Base-by-base conservation (phyloP, 768 basidiomycete species). In the Boletus pseudopeckii region DNA sequence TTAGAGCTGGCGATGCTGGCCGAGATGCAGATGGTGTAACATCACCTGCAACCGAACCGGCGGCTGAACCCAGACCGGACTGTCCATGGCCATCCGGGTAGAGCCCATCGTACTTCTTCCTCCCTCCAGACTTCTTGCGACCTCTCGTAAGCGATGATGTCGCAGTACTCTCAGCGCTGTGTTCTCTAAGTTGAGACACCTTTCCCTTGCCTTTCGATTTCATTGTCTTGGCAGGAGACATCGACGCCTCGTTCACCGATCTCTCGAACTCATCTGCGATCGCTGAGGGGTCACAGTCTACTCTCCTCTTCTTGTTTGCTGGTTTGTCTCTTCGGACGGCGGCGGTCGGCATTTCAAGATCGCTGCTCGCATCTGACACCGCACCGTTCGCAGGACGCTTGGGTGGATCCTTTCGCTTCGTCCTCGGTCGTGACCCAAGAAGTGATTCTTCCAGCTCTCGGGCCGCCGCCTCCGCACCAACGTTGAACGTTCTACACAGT, bases 1-100 rank as follows among this genome's bases (percentile, higher is more conserved):
- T 79, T 8, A 74, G 62, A 3, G 77, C 76, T 5, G 90, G 90
- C 11, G 88, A 90, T 41, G 80, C 70, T 24, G 86, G 85, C n/a
- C 86, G 75, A 7, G 90, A 92, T 46, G 79, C 77, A 11, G 75
- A 74, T 18, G 89, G 88, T 7, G 89, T 87, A 13, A 77, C 74
- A 72, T 90, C 89, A n/a, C 85, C 84, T 24, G 83, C 76, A 28
- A 81, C 72, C 18, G 80, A 79, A 17, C 67, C 69, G 17, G 67
- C 52, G 40, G 81, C 74, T 18, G 86, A 81, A 53, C 76, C 48
- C 78, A 80, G 38, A 73, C 77, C 54, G 78, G 64, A 61, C 68
- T 77, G 61, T 68, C 77, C 69, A 73, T 81, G 63, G 17, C 80
- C 71, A 56, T 86, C 86, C 30, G 77, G 71, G 34, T 76, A 71